phyloP scores from a whole-genome alignment of 495 filamentous ascomycete species.

The Chaetomium tenue region DNA sequence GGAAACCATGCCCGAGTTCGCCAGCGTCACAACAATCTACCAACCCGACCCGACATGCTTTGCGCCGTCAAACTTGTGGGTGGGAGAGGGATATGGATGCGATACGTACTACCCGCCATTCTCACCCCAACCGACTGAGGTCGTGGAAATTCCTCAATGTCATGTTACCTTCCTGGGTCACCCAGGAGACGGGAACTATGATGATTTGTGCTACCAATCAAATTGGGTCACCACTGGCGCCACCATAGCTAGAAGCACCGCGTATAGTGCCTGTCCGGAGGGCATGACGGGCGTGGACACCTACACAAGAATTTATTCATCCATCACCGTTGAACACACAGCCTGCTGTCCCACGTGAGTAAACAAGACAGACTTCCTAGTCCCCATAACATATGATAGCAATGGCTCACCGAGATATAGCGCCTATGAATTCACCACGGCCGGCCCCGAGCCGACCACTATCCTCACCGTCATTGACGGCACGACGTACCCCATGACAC shows the following conservation, averaged over 20 bases:
- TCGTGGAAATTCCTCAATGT: not conserved
- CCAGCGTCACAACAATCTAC: not conserved
- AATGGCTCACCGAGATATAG: not conserved
- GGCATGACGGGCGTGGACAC: not conserved
- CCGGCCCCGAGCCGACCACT: not conserved
- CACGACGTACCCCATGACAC: not conserved
- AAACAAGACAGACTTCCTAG: too few relatives aligned
- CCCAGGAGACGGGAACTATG: not conserved
- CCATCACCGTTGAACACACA: not conserved
- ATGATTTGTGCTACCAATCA: not conserved
- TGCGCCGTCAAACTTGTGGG: not conserved
- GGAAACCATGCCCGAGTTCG: not conserved
- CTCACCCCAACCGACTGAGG: not conserved
- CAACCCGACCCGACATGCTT: not conserved
- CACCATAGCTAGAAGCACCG: not conserved
- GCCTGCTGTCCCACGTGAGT: not conserved
- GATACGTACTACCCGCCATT: not conserved
- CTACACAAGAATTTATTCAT: not conserved
- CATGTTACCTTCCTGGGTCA: not conserved
- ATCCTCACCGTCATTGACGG: not conserved
- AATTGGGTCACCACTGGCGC: not conserved
- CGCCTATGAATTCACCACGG: not conserved
- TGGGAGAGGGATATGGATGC: not conserved
- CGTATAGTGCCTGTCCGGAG: slow-evolving; percentile 3
- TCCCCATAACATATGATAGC: too few relatives aligned